phyloP scores from a whole-genome alignment of 2,329 filamentous ascomycete genomes.

The Cladosporium oxysporum region DNA sequence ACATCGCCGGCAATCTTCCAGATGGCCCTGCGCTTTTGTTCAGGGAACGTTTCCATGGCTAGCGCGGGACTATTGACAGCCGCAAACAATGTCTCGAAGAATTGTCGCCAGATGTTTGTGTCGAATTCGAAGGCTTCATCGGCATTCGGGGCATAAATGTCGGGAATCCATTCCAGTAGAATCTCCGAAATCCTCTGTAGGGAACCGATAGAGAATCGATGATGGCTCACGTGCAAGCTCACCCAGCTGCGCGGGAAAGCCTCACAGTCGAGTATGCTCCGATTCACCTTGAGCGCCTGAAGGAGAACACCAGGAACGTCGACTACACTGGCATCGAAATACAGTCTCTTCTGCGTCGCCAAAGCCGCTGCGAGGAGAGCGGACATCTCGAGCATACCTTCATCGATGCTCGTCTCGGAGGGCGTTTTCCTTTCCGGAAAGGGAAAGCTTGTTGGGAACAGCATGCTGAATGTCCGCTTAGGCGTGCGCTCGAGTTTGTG shows the following conservation, averaged over 20 bases:
- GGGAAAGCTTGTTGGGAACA: conserved; percentile 88
- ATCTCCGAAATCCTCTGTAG: conserved; percentile 80
- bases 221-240: conserved; percentile 72
- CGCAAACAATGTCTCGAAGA: conserved; percentile 85
- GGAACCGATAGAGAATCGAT: conserved; percentile 73
- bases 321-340: conserved; percentile 50
- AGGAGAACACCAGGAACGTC: conserved; percentile 75
- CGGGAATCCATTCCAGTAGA: conserved; percentile 77
- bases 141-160: conserved; percentile 82
- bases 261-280: conserved; percentile 84
- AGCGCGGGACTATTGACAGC: conserved; percentile 86
- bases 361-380: conserved; percentile 72
- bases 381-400: conserved; percentile 84
- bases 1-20: conserved; percentile 99
- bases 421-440: conserved; percentile 74
- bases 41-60: conserved; percentile 91
- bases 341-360: conserved; percentile 32
- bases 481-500: conserved; percentile 63
- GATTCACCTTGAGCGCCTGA: conserved; percentile 78
- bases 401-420: conserved; percentile 58
- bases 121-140: conserved; percentile 64
- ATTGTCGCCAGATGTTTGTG: conserved; percentile 89
- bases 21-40: conserved; percentile 92
- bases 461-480: conserved; percentile 69
- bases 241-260: conserved; percentile 90